Conservation (phyloP, 78 protist species). For the Tieghemostelium lacteum region DNA sequence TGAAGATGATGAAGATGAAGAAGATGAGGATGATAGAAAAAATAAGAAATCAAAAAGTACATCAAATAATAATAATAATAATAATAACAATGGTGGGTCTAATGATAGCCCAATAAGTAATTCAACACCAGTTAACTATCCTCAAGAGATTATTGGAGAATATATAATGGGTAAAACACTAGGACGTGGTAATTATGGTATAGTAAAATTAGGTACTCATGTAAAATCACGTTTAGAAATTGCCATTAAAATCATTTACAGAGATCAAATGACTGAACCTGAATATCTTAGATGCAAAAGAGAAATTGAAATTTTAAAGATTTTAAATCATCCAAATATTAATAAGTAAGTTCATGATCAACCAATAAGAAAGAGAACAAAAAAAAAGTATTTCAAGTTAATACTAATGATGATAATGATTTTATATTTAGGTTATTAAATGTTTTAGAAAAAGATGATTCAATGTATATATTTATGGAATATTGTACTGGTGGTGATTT, state of each 20-base stretch:
- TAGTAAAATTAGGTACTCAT: conserved; percentile 51
- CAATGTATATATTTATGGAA: conserved; percentile 77
- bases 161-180: conserved; percentile 40
- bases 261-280: conserved; percentile 42
- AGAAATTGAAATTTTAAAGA: conserved; percentile 52
- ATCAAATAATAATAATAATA: too few relatives aligned
- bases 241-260: conserved; percentile 58
- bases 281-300: conserved; percentile 55
- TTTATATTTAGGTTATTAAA: conserved; percentile 21
- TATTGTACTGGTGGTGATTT: conserved; percentile 71
- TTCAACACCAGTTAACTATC: neutral
- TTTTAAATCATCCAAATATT: conserved; percentile 45
- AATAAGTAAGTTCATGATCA: conserved; percentile 17
- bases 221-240: conserved; percentile 17
- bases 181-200: conserved; percentile 54
- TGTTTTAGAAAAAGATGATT: conserved; percentile 53
- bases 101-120: too few relatives aligned
- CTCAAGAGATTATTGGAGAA: conserved; percentile 44
- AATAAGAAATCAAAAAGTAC: neutral
- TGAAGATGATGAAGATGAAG: neutral
- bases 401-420: too few relatives aligned
- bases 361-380: neutral
- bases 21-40: neutral
- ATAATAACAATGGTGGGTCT: neutral
- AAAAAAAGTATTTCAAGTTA: neutral